Evolutionary conservation across 1,139 yeast genomes (phyloP).

Genomic region (Saccharomyces hybrid): DNA sequence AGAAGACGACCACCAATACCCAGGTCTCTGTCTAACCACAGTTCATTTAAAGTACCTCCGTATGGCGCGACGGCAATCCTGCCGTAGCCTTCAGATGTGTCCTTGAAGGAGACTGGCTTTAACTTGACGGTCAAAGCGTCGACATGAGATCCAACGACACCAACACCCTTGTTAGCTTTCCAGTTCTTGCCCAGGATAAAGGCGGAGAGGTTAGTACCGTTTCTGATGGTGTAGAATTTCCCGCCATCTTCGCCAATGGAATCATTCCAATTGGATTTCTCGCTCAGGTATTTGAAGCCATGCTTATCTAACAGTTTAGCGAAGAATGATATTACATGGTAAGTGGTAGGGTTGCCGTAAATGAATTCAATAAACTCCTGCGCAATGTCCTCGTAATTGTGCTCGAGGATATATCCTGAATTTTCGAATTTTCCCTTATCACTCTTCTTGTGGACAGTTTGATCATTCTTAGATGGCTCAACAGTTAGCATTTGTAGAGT

Average conservation of each 20-base stretch:
- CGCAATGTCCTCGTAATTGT: conserved; percentile 37
- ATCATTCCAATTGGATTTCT: conserved; percentile 41
- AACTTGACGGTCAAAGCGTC: conserved; percentile 52
- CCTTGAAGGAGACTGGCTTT: conserved; percentile 48
- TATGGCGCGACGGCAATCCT: conserved; percentile 61
- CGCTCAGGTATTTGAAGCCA: conserved; percentile 50
- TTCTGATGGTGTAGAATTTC: conserved; percentile 49
- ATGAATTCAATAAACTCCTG: conserved; percentile 52
- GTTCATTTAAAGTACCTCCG: conserved; percentile 47
- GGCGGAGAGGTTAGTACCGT: conserved; percentile 49
- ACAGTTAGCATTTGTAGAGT: conserved; percentile 21
- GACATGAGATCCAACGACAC: conserved; percentile 53
- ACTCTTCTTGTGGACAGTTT: neutral
- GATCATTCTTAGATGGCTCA: neutral
- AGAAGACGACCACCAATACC: conserved; percentile 59
- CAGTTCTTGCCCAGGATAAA: conserved; percentile 52
- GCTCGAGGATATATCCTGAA: conserved; percentile 6
- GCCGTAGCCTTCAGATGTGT: conserved; percentile 50
- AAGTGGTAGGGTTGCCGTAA: conserved; percentile 53
- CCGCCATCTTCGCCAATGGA: conserved; percentile 32
- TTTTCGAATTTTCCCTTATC: neutral
- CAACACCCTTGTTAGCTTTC: conserved; percentile 50
- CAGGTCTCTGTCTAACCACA: conserved; percentile 63
- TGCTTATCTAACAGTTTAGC: conserved; percentile 37
- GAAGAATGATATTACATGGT: conserved; percentile 47